phyloP scores from a whole-genome alignment of 352 stramenopile species.

The Blastocystis sp. region DNA sequence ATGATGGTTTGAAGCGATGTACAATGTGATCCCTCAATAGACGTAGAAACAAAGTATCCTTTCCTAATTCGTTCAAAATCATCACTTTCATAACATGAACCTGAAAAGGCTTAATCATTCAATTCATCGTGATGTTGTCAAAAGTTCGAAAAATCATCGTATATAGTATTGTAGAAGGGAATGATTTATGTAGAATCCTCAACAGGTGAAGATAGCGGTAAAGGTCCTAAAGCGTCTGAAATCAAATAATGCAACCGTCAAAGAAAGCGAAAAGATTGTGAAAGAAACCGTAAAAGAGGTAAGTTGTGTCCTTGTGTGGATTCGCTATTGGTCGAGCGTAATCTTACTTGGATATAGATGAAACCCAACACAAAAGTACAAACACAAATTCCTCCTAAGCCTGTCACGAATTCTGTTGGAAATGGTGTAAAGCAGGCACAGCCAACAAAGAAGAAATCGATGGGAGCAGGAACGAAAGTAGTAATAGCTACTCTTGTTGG shows the following conservation, averaged over 20 bases:
- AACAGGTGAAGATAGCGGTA: not conserved
- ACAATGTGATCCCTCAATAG: too few species aligned
- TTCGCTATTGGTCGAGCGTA: too few species aligned
- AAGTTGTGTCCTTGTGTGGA: not conserved
- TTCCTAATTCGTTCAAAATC: not conserved
- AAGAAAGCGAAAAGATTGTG: not conserved
- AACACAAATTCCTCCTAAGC: not conserved
- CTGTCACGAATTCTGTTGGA: too few species aligned
- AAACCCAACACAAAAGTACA: not conserved
- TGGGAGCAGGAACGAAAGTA: slow-evolving; percentile 49
- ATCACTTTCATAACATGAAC: not conserved
- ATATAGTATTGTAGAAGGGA: not conserved
- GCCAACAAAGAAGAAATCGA: not conserved
- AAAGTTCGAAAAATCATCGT: not conserved
- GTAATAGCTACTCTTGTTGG: slow-evolving; percentile 41
- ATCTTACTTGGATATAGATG: not conserved
- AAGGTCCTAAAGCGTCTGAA: not conserved
- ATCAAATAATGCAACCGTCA: not conserved
- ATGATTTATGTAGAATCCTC: not conserved
- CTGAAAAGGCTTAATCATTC: not conserved
- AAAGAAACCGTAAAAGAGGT: not conserved
- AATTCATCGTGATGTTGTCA: slow-evolving; percentile 13
- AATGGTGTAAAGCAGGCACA: not conserved
- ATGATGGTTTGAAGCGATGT: too few species aligned
- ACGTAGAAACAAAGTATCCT: too few species aligned